Evolutionary conservation across 176 grass and related monocot species (phyloP).

Genomic region (Dactylis glomerata): DNA sequence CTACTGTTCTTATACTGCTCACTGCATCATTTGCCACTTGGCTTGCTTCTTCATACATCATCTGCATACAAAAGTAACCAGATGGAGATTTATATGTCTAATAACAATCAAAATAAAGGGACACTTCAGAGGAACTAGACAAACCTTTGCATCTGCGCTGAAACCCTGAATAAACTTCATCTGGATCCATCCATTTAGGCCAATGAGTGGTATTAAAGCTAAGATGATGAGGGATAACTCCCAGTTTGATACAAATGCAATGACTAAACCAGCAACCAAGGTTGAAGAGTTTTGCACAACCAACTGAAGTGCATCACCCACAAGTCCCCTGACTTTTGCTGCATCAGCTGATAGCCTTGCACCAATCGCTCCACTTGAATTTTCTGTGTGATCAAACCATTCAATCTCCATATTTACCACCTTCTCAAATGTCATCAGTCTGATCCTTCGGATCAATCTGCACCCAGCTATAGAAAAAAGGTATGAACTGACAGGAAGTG

Average conservation of each 20-base stretch:
- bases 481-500: conserved; percentile 55
- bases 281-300: conserved; percentile 67
- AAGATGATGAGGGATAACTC: conserved; percentile 69
- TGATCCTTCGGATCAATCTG: conserved; percentile 71
- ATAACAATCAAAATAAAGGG: neutral
- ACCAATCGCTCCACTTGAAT: conserved; percentile 75
- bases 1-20: conserved; percentile 81
- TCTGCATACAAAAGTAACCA: conserved; percentile 35
- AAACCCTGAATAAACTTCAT: conserved; percentile 80
- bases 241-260: conserved; percentile 74
- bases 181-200: conserved; percentile 68
- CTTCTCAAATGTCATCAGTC: conserved; percentile 68
- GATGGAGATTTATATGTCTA: neutral
- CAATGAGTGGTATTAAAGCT: conserved; percentile 69
- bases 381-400: conserved; percentile 72
- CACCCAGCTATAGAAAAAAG: conserved; percentile 72
- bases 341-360: conserved; percentile 72
- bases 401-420: conserved; percentile 72
- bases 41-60: conserved; percentile 90
- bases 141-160: conserved; percentile 81
- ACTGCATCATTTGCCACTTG: conserved; percentile 87
- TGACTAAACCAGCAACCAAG: conserved; percentile 62
- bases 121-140: neutral
- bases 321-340: conserved; percentile 63
- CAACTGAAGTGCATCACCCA: conserved; percentile 64